Evolutionary conservation across 2,329 filamentous ascomycete species (phyloP).

Genomic region (Clonostachys rosea): DNA sequence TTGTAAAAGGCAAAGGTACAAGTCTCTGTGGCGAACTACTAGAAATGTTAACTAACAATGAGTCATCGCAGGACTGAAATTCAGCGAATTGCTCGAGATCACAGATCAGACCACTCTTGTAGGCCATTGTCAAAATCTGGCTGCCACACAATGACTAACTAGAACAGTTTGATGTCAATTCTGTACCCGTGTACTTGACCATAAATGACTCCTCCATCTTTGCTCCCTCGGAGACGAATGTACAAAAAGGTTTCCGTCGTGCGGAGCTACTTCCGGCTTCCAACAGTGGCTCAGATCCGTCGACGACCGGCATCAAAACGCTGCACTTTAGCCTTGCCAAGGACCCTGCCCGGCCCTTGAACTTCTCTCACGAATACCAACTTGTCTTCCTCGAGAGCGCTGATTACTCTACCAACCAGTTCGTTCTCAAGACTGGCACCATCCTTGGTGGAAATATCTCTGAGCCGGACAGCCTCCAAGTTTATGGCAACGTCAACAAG

Average conservation of each 20-base stretch:
- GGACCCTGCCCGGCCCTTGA: slow-evolving; percentile 44
- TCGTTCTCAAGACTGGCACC: slow-evolving; percentile 50
- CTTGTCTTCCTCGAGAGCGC: slow-evolving; percentile 43
- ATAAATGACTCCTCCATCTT: slow-evolving; percentile 58
- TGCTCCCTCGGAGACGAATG: slow-evolving; percentile 35
- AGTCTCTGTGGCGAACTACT: not conserved
- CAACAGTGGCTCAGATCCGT: slow-evolving; percentile 45
- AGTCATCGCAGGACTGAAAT: slow-evolving; percentile 31
- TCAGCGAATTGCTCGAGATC: slow-evolving; percentile 44
- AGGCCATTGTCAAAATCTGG: slow-evolving; percentile 9
- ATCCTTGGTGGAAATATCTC: slow-evolving; percentile 32
- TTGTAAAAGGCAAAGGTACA: slow-evolving; percentile 42
- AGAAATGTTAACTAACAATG: not conserved
- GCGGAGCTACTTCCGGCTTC: slow-evolving; percentile 48
- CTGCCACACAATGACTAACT: slow-evolving; percentile 5
- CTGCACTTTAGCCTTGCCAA: slow-evolving; percentile 56
- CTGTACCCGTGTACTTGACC: slow-evolving; percentile 46
- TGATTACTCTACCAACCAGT: slow-evolving; percentile 43
- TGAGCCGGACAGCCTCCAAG: slow-evolving; percentile 33
- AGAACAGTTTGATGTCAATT: slow-evolving; percentile 34
- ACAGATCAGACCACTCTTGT: slow-evolving; percentile 27
- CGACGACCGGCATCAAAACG: slow-evolving; percentile 50
- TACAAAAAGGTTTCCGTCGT: slow-evolving; percentile 56
- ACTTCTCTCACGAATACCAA: slow-evolving; percentile 58
- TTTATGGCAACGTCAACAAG: slow-evolving; percentile 42